Percentiles rank a stretch among this genome's conserved stretches.
Evolutionary conservation across 2,329 filamentous ascomycete species (phyloP).

Genomic region (Colletotrichum sp.): DNA sequence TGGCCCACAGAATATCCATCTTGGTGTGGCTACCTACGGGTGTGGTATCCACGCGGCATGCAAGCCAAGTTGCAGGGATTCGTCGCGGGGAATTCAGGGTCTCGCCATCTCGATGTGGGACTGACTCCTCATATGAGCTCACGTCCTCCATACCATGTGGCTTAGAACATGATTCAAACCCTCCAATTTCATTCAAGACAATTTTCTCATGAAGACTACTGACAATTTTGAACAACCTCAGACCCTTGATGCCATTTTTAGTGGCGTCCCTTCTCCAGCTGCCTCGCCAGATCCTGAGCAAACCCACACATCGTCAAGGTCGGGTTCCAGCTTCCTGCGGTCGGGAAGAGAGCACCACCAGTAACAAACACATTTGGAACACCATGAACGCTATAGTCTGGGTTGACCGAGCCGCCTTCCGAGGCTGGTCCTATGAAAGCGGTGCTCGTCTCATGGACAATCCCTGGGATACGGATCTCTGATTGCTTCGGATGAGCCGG

Average conservation of each 20-base stretch:
- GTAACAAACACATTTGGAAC: not conserved
- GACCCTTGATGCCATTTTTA: not conserved
- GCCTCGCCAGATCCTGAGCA: not conserved
- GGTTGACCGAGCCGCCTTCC: no score
- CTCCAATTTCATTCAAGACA: not conserved
- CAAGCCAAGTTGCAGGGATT: constrained; percentile 9
- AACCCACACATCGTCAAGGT: not conserved
- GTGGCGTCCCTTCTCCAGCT: not conserved
- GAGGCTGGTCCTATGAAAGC: no score
- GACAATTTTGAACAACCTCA: accelerated
- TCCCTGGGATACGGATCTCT: not conserved
- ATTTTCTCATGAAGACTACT: not conserved
- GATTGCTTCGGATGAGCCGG: not conserved
- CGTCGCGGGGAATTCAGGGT: constrained; percentile 9
- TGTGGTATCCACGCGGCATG: not conserved
- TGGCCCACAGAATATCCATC: not conserved
- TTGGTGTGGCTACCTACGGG: not conserved
- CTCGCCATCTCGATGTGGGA: not conserved
- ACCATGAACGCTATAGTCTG: no score
- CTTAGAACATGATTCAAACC: not conserved
- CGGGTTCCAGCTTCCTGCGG: not conserved
- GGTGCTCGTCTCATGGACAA: not conserved
- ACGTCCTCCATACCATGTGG: not conserved
- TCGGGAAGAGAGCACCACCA: not conserved
- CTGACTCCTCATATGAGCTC: not conserved